Evolutionary conservation across 306 rosid species (phyloP).

Genomic region (Sophora flavescens): DNA sequence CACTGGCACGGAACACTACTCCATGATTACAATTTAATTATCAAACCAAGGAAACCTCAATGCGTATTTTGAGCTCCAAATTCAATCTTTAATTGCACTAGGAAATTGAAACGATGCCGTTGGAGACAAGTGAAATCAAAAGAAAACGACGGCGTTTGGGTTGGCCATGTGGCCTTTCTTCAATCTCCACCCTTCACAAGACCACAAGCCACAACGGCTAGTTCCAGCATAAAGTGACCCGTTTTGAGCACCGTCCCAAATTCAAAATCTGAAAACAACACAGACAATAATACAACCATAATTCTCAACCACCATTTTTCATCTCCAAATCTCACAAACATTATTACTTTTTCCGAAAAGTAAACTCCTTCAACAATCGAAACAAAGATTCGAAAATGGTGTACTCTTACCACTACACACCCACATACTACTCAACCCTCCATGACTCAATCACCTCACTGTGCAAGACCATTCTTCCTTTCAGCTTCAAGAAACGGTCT

Average conservation of each 20-base stretch:
- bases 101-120: neutral
- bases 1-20: too few species aligned
- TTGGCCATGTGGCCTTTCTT: neutral
- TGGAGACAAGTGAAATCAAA: neutral
- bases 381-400: constrained; percentile 61
- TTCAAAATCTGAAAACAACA: constrained; percentile 49
- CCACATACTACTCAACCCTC: constrained; percentile 85
- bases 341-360: neutral
- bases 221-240: constrained; percentile 59
- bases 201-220: constrained; percentile 62
- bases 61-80: neutral
- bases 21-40: too few species aligned
- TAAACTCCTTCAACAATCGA: neutral
- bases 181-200: neutral
- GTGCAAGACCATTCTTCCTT: constrained; percentile 85
- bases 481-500: constrained; percentile 75
- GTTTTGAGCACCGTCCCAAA: constrained; percentile 52
- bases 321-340: neutral
- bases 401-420: constrained; percentile 80
- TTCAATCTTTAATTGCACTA: too few species aligned
- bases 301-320: constrained; percentile 30
- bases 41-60: too few species aligned
- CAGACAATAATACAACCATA: constrained; percentile 24
- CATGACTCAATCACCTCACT: constrained; percentile 87
- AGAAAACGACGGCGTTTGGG: neutral